Base-by-base conservation (phyloP, 2,329 filamentous ascomycete species). In the Aspergillus terreus region DNA sequence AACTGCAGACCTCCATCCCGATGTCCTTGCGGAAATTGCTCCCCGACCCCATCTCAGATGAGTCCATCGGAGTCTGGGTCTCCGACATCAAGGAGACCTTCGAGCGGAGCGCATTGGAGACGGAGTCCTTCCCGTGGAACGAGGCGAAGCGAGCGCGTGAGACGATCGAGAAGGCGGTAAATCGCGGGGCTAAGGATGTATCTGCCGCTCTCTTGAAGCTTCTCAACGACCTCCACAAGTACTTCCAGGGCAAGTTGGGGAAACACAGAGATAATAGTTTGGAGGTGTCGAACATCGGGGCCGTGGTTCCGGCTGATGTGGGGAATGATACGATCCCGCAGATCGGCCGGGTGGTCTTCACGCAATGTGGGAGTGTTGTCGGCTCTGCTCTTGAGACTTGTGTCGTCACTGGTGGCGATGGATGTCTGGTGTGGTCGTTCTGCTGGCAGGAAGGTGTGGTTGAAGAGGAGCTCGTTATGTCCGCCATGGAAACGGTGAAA, bases 271-370 rank as follows among this genome's bases (percentile, higher is more conserved):
- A 58, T 1, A 57, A 60, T 14, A 71, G 66, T 7, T 76, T 72
- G 19, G 76, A 79, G 54, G 50, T 79, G 6, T 78, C 76, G 0
- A 79, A 78, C 58, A 48, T 79, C 4, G 77, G 77, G 0, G 59
- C 71, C 2, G 64, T 73, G 43, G 58, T 57, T 12, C 38, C 46
- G 2, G 50, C 51, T 14, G 38, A 45, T 17, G 30, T 46, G 6
- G 45, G 35, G 14, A 53, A 53, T 12, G 11, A 56, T 4, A 50
- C 54, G 30, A 49, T 52, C 6, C 59, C 67, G 58, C 58, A 52
- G 15, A 65, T 77, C 25, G 69, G 69, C 1, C 66, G 72, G 3
- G 68, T 77, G 58, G 53, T 74, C 4, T 78, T 79, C 49, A 76
- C 74, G 21, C 76, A 79, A 55, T 72, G 71, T 55, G 64, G 67